Base-by-base conservation (phyloP, 2,329 filamentous ascomycete species). In the Fusarium albosuccineum region DNA sequence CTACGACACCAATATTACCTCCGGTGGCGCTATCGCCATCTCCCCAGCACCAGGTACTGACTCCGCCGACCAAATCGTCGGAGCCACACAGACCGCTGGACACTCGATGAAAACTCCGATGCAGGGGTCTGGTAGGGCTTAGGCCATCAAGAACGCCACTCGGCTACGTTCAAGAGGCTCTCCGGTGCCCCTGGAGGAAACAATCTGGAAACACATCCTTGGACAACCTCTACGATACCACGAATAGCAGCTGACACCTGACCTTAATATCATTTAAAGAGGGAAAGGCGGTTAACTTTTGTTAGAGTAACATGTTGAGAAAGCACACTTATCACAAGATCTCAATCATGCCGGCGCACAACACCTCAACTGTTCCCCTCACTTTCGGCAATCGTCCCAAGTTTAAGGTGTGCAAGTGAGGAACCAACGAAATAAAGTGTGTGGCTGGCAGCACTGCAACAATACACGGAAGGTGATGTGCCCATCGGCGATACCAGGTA, bases 1-100 rank as follows among this genome's bases (percentile, higher is more conserved):
- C 77, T 16, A 75, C 80, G 13, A 79, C 85, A 0, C 70, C 72
- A 46, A 82, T 89, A 26, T 77, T 91, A 3, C 89, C 88, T 6
- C 88, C 88, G 0, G 76, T 84, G 3, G 82, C 86, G 40, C 74
- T 91, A 48, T 85, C 87, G 9, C 89, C 89, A 0, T 87, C 84
- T 41, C 83, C 85, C 3, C 83, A 82, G 13, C 81, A 85, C 58
- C 84, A 86, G 66, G 87, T 88, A 59, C 74, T 89, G 51, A 87
- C 86, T 14, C 88, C 89, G 26, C 89, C 2, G 81, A 87, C 67
- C 89, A 91, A 79, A 80, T 82, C 72, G 36, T 68, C 70, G 26
- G 67, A 71, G 39, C 72, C 65, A 52, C 60, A 52, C 37, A 73
- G 60, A 29, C 65, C 64, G 49, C 59, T 63, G 8, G 63, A 62